Percentiles rank a stretch among this genome's conserved stretches.
Conservation (phyloP, 441 rosid genomes). For the Macaranga tanarius region DNA sequence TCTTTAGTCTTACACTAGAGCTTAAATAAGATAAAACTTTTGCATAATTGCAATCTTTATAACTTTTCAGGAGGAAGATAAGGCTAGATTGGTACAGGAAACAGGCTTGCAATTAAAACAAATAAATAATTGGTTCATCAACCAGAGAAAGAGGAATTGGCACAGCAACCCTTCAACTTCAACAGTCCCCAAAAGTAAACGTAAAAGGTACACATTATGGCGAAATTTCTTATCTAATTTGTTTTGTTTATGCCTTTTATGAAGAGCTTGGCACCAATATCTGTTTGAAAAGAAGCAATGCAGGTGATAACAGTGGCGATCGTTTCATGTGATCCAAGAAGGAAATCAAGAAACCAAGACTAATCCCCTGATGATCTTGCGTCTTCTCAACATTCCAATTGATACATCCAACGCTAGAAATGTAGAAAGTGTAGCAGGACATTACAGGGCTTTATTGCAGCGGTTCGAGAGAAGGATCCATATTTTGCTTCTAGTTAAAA, state of each 20-base stretch:
- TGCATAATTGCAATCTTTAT: neutral
- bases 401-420: conserved; percentile 10
- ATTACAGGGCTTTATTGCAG: conserved; percentile 13
- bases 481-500: conserved; percentile 21
- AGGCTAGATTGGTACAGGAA: conserved; percentile 88
- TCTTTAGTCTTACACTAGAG: neutral
- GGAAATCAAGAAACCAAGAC: neutral
- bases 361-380: no score
- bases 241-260: neutral
- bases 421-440: neutral
- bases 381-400: no score
- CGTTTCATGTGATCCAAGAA: conserved; percentile 38
- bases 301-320: conserved; percentile 79
- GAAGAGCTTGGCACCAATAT: conserved; percentile 35
- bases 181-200: conserved; percentile 77
- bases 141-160: conserved; percentile 98
- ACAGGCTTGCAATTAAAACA: conserved; percentile 96
- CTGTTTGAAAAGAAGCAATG: conserved; percentile 63
- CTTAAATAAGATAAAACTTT: neutral
- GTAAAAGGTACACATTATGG: conserved; percentile 61
- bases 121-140: conserved; percentile 98
- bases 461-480: conserved; percentile 11
- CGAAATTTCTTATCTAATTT: neutral
- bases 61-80: conserved; percentile 86
- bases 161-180: conserved; percentile 91